Evolutionary conservation across 2,329 filamentous ascomycete species (phyloP).

Genomic region (Fusarium sp.): DNA sequence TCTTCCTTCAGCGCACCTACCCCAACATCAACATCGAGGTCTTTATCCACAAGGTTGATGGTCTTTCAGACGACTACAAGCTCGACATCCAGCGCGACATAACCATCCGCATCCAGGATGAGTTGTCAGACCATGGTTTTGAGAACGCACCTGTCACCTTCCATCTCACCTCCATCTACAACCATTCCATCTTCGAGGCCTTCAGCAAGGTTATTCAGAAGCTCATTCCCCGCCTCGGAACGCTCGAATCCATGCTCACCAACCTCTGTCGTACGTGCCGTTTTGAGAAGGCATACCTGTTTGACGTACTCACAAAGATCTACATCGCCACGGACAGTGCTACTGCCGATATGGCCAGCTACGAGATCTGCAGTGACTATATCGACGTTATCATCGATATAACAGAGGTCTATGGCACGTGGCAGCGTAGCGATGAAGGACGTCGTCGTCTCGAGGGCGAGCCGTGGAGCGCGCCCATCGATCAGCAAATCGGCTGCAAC

Average conservation of each 20-base stretch:
- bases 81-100: conserved; percentile 97
- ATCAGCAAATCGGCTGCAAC: conserved; percentile 75
- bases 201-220: conserved; percentile 99
- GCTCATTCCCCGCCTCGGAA: conserved; percentile 91
- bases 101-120: conserved; percentile 94
- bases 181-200: conserved; percentile 97
- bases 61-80: conserved; percentile 96
- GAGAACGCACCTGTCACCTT: conserved; percentile 95
- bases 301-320: conserved; percentile 97
- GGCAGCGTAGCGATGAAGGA: conserved; percentile 69
- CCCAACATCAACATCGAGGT: conserved; percentile 97
- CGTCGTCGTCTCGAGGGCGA: conserved; percentile 69
- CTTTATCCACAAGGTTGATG: conserved; percentile 99
- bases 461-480: conserved; percentile 72
- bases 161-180: conserved; percentile 97
- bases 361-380: conserved; percentile 98
- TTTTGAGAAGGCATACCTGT: conserved; percentile 98
- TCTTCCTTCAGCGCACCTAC: conserved; percentile 88
- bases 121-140: conserved; percentile 91
- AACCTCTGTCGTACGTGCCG: conserved; percentile 93
- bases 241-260: conserved; percentile 93
- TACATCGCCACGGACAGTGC: conserved; percentile 97
- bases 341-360: conserved; percentile 93
- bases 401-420: conserved; percentile 91
- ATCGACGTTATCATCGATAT: conserved; percentile 99